Base-by-base conservation (phyloP, 108 stramenopile genomes). In the Epithemia pelagica region DNA sequence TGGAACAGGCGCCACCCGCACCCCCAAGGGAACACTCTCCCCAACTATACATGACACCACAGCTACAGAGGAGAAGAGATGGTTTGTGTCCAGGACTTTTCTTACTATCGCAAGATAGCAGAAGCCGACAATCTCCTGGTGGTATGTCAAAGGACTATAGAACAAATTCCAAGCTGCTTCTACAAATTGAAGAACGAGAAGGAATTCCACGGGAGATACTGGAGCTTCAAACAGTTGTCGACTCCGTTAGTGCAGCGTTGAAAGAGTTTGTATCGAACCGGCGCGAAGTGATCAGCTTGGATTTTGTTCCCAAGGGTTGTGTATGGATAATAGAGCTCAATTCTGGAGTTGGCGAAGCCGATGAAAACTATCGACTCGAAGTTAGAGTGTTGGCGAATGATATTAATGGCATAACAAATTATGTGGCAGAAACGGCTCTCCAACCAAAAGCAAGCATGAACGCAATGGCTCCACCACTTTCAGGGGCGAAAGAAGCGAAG, bases 31-130 rank as follows among this genome's bases (percentile, higher is more conserved):
- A 58, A n/a, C 32, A 60, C 33, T 32, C 64, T 27, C 64, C 63
- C 15, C 23, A 33, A 60, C 54, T 70, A 8, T 84, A 79, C 66
- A 61, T 84, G 74, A 84, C 82, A 52, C 82, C 82, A 25, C 76
- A 76, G 51, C 66, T 75, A 28, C 62, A 51, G 22, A 79, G 79
- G 60, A 62, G 77, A 57, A 57, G 70, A 30, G 74, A 77, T 32
- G 78, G 78, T 30, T 73, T 75, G 5, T 74, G 68, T 52, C 74
- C 81, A 0, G 54, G 75, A 15, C 72, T 77, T 18, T 46, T 46
- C 37, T 46, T 46, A 46, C 53, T 71, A 37, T 66, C 68, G 64
- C 28, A 65, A 1, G 20, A 54, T 31, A 29, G 8, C 5, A 31
- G 5, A 28, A 30, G 62, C 54, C 70, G 69, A 55, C 30, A 51